Conservation (phyloP, 2,329 filamentous ascomycete species). For the Elsinoe perseae region DNA sequence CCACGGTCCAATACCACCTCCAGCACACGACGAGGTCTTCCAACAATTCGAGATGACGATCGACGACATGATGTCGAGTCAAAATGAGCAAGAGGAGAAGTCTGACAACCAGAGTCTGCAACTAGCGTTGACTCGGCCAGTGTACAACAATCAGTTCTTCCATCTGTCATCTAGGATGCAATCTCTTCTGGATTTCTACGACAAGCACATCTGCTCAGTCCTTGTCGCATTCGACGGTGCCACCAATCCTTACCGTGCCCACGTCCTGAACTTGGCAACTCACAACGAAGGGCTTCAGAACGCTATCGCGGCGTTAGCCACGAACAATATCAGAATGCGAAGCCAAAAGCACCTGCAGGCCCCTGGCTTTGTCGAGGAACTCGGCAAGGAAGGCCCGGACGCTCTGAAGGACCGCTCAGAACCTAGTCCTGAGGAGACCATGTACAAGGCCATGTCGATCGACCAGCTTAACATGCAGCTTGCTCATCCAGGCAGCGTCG, state of each 20-base stretch:
- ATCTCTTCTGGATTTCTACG: constrained; percentile 88
- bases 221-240: constrained; percentile 86
- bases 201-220: constrained; percentile 82
- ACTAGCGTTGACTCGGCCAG: constrained; percentile 25
- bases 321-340: constrained; percentile 85
- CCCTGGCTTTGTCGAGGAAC: constrained; percentile 29
- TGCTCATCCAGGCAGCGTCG: constrained; percentile 64
- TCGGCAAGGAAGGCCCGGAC: constrained; percentile 31
- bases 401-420: constrained; percentile 37
- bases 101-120: constrained; percentile 6
- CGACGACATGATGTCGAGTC: constrained; percentile 19
- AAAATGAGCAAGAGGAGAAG: constrained; percentile 8
- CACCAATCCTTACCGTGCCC: constrained; percentile 75
- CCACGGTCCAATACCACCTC: not conserved
- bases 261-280: constrained; percentile 70
- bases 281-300: constrained; percentile 80
- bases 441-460: constrained; percentile 78
- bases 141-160: constrained; percentile 38
- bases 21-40: constrained; percentile 8
- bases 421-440: constrained; percentile 66
- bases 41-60: constrained; percentile 15
- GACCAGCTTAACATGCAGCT: constrained; percentile 76
- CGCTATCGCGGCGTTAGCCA: constrained; percentile 79
- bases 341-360: constrained; percentile 48
- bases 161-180: constrained; percentile 68